Conservation (phyloP, 2,329 filamentous ascomycete species). For the Metarhizium humberi region DNA sequence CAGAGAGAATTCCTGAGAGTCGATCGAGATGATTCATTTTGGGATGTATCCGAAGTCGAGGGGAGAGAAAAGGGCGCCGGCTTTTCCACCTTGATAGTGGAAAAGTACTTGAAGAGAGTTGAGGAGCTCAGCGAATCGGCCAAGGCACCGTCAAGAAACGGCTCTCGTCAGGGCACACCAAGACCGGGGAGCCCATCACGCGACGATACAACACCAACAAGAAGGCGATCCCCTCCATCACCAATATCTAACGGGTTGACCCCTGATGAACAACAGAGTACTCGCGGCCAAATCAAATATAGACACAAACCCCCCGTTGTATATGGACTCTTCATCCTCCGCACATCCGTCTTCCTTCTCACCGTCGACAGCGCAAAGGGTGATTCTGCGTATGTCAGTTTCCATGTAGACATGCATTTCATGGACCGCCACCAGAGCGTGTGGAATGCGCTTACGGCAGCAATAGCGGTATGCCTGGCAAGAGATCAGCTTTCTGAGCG, state of each 20-base stretch:
- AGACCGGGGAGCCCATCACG: background rate
- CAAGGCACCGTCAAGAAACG: background rate
- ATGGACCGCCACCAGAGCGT: slow-evolving; percentile 29
- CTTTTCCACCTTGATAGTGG: slow-evolving; percentile 3
- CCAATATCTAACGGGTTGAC: background rate
- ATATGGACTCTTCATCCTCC: slow-evolving; percentile 33
- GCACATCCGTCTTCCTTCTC: slow-evolving; percentile 28
- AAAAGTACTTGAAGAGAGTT: slow-evolving; percentile 3
- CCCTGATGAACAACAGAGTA: background rate
- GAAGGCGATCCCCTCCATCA: background rate
- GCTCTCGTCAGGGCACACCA: background rate
- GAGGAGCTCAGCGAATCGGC: background rate
- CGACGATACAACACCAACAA: background rate
- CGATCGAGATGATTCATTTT: slow-evolving; percentile 20
- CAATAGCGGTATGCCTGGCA: slow-evolving; percentile 29
- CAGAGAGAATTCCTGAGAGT: slow-evolving; percentile 26
- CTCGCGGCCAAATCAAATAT: slow-evolving; percentile 8
- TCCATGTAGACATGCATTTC: slow-evolving; percentile 32
- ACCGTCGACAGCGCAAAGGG: slow-evolving; percentile 29
- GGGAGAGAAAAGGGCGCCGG: background rate
- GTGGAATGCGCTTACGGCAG: slow-evolving; percentile 35
- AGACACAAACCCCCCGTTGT: slow-evolving; percentile 28
- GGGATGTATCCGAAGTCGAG: slow-evolving; percentile 15
- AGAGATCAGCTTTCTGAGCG: slow-evolving; percentile 28
- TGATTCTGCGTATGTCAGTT: slow-evolving; percentile 27